These are phyloP conservation scores for Tolypocladium album DNA, from an alignment of 2,329 filamentous ascomycete species.

Conservation along the genomic window DNA sequence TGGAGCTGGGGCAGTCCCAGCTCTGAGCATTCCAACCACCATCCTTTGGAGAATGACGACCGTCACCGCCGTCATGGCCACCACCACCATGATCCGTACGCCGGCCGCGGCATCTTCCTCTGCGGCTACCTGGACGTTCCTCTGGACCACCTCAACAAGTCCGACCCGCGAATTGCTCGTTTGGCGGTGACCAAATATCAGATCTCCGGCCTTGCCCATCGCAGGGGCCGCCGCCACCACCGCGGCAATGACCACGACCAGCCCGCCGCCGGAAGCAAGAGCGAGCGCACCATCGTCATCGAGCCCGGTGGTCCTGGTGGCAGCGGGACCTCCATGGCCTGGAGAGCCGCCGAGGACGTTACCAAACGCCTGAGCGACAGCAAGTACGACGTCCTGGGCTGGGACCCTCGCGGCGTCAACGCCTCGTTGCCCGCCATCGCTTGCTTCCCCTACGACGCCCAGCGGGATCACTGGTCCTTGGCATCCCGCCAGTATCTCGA, in stretches of 20 bases:
- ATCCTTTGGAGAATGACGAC: not conserved
- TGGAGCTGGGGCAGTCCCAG: slow-evolving; percentile 33
- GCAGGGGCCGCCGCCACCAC: not conserved
- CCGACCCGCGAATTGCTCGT: slow-evolving; percentile 30
- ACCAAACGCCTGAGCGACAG: slow-evolving; percentile 30
- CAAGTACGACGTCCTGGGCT: slow-evolving; percentile 37
- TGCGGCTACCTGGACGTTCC: slow-evolving; percentile 38
- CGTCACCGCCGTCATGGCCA: not conserved
- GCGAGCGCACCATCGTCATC: slow-evolving; percentile 35
- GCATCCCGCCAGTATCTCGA: slow-evolving; percentile 27
- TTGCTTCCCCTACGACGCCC: slow-evolving; percentile 34
- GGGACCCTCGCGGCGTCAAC: slow-evolving; percentile 44
- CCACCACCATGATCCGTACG: slow-evolving; percentile 18
- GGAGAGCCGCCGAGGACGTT: slow-evolving; percentile 23
- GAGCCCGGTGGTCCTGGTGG: slow-evolving; percentile 41
- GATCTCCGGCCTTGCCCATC: slow-evolving; percentile 29
- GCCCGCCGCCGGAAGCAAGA: slow-evolving; percentile 21
- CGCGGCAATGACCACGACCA: not conserved
- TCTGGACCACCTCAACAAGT: slow-evolving; percentile 34
- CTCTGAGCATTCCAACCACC: not conserved
- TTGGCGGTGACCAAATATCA: slow-evolving; percentile 39
- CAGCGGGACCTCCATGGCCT: slow-evolving; percentile 31
- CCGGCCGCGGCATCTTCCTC: slow-evolving; percentile 32
- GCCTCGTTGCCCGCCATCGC: slow-evolving; percentile 30
- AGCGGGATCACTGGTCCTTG: slow-evolving; percentile 35